Percentiles rank a stretch among this genome's conserved stretches.
phyloP scores from a whole-genome alignment of 2,329 filamentous ascomycete species.

The Aplosporella prunicola region DNA sequence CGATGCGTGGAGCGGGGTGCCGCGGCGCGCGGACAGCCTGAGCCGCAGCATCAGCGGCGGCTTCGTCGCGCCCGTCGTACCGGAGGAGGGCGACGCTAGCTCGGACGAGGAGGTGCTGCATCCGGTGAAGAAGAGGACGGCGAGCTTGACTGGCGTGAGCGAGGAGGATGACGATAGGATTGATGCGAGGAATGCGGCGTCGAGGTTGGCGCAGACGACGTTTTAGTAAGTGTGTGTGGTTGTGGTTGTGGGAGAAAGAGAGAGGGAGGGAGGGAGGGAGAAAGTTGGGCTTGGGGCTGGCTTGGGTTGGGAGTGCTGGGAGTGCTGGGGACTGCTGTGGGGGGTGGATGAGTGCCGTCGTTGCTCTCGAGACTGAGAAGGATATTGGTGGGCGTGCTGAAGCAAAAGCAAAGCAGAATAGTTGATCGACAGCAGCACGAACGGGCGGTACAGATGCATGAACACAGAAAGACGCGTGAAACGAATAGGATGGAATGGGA shows the following conservation, averaged over 20 bases:
- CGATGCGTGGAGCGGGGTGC: slow-evolving; percentile 96
- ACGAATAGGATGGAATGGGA: too few relatives aligned
- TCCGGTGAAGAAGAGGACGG: slow-evolving; percentile 40
- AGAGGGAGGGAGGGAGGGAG: neutral
- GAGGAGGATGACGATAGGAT: slow-evolving; percentile 90
- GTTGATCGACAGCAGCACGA: too few relatives aligned
- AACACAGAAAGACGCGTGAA: too few relatives aligned
- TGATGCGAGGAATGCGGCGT: slow-evolving; percentile 92
- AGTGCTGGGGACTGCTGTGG: too few relatives aligned
- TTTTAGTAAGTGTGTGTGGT: slow-evolving; percentile 47
- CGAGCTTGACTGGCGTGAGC: slow-evolving; percentile 48
- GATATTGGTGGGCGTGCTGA: too few relatives aligned
- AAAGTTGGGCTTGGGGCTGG: neutral
- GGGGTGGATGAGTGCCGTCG: too few relatives aligned
- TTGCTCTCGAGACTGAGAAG: too few relatives aligned
- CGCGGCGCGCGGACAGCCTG: slow-evolving; percentile 65
- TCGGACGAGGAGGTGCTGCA: slow-evolving; percentile 32
- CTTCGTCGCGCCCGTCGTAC: slow-evolving; percentile 49
- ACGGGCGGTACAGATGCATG: too few relatives aligned
- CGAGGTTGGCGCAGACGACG: slow-evolving; percentile 84
- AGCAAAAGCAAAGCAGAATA: too few relatives aligned
- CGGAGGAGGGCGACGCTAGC: slow-evolving; percentile 47
- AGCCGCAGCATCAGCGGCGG: slow-evolving; percentile 68
- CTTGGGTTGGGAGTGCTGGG: too few relatives aligned
- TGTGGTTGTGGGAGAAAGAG: neutral